Evolutionary conservation across 176 grass and related monocot genomes (phyloP).

Genomic region (Phoenix roebelenii): DNA sequence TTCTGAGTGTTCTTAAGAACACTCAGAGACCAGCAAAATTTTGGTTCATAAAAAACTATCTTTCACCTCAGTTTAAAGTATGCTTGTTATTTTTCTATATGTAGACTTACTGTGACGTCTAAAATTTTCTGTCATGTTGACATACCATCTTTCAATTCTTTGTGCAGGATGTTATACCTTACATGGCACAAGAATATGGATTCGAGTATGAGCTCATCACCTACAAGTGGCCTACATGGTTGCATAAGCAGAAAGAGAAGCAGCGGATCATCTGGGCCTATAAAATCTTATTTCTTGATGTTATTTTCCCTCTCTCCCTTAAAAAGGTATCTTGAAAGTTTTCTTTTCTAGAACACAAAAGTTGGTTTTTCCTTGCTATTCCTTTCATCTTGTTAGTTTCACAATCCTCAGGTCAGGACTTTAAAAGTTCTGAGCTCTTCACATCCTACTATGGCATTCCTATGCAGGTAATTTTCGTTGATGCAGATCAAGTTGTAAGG

Average conservation of each 20-base stretch:
- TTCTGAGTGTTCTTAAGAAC: conserved; percentile 92
- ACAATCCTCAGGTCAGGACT: no score
- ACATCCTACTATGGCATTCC: not conserved
- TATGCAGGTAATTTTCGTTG: conserved; percentile 93
- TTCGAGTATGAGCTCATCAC: conserved; percentile 95
- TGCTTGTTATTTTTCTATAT: conserved; percentile 5
- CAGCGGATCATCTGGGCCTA: conserved; percentile 99
- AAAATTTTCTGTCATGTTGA: no score
- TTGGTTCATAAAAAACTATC: conserved; percentile 99
- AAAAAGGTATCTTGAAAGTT: conserved; percentile 46
- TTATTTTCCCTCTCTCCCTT: conserved; percentile 94
- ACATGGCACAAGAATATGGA: conserved; percentile 85
- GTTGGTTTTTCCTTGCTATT: no score
- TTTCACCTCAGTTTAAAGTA: conserved; percentile 99
- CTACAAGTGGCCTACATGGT: conserved; percentile 99
- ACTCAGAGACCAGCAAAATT: conserved; percentile 93
- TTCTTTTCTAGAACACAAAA: not conserved
- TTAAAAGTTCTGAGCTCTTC: not conserved
- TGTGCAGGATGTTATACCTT: conserved; percentile 85
- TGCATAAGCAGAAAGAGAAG: conserved; percentile 99
- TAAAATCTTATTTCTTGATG: conserved; percentile 99
- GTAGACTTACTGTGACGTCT: not conserved
- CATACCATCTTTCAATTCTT: not conserved
- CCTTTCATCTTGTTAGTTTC: no score
- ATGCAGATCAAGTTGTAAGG: conserved; percentile 97